Base-by-base conservation (phyloP, 306 rosid genomes). In the Casuarina cunninghamiana region DNA sequence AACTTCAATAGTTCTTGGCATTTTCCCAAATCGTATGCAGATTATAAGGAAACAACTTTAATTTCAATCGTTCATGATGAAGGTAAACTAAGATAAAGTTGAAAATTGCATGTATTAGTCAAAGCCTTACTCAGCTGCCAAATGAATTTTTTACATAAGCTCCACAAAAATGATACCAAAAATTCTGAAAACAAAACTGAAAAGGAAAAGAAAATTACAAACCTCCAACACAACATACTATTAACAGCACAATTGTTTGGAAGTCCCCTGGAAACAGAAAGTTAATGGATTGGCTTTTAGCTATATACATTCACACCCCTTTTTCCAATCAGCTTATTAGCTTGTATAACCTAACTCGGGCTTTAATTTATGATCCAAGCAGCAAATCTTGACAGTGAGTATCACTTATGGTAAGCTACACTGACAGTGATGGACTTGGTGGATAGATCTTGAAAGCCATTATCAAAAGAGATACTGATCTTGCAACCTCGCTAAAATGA, bases 221-320 rank as follows among this genome's bases (percentile, higher is more conserved):
- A 75, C 54, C 53, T 10, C 39, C 16, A 38, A 79, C 65, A 45
- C 42, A 45, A 16, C 4, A 11, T 12, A 21, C 42, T 70, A 26
- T 26, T 26, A 26, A 26, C 10, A 15, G 21, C 70, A 39, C 73
- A 75, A 75, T 48, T 45, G 9, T 12, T 55, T 16, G 51, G 5
- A 3, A 41, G 45, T 8, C 37, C 43, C 60, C 3, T 4, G 2
- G 39, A 61, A 9, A 37, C 10, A 76, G 41, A 50, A 57, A 2
- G 57, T 9, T 26, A 49, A 37, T n/a, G 43, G 35, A 67, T 82
- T 68, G 39, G 21, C 38, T 41, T 26, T 63, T 69, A 38, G n/a
- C 71, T 80, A 69, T 81, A 53, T 78, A 88, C 86, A 82, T 5
- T 73, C 63, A 67, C 55, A 67, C 55, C 60, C 78, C 82, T 76